Base-by-base conservation (phyloP, 2,329 filamentous ascomycete species). In the Aschersonia sp. region DNA sequence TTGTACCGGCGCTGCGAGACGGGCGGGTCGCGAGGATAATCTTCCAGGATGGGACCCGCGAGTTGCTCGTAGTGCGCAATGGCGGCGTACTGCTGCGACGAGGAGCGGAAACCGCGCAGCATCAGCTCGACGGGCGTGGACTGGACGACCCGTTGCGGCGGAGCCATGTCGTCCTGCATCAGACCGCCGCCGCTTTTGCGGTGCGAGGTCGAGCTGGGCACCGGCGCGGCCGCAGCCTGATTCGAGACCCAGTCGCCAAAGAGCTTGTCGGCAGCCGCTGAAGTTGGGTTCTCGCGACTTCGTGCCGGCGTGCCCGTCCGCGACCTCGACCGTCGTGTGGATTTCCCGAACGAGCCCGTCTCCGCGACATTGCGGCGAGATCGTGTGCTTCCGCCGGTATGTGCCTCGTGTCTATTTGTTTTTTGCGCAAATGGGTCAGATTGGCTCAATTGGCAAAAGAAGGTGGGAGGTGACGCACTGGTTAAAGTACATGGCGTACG, bases 31-130 rank as follows among this genome's bases (percentile, higher is more conserved):
- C 90, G 81, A 7, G 88, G 80, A 64, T 97, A 97, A 66, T 95
- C 89, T 67, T 97, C 90, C 64, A 89, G 89, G 60, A 95, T 87
- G 52, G 79, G 69, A 30, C 89, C 89, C 6, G 86, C 90, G 41
- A 94, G 80, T 50, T 82, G 77, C 68, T 95, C 90, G 67, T 84
- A 97, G 66, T 87, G 86, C 55, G 84, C 81, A 56, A 97, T 82
- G 35, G 88, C 88, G 31, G 89, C 87, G 75, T 92, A 95, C 70
- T 87, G 73, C 65, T 81, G 68, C 63, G 78, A 63, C 1, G 70
- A 62, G 12, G 73, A 75, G 48, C 72, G 69, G 65, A 89, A 95
- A 32, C 90, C 90, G 55, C 89, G 85, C 12, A 97, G 72, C 48
- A 95, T 79, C 52, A 94, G 77, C 65, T 95, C 88, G 40, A 85